These are phyloP conservation scores for Cyberlindnera subsufficiens DNA, from an alignment of 805 yeast genomes.

Conservation along the genomic window DNA sequence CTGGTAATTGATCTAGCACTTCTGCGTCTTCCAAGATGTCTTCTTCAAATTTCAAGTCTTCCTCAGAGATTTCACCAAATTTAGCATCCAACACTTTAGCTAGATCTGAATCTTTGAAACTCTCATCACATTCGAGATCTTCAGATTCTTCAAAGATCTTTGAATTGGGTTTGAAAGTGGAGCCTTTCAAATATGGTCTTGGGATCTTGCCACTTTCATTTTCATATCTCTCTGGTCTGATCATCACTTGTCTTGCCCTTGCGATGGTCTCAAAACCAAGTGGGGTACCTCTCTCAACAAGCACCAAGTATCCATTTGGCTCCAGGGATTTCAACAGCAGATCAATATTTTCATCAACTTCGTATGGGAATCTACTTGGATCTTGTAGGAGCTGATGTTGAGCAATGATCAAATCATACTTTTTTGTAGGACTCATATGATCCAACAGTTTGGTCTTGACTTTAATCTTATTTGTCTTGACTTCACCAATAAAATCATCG, in stretches of 20 bases:
- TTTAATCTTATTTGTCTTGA: conserved; percentile 50
- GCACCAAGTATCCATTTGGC: conserved; percentile 74
- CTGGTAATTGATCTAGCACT: conserved; percentile 1
- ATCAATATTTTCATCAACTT: conserved; percentile 65
- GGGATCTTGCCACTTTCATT: conserved; percentile 59
- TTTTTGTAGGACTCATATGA: conserved; percentile 37
- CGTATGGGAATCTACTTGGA: conserved; percentile 56
- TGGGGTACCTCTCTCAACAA: conserved; percentile 87
- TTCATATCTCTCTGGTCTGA: conserved; percentile 72
- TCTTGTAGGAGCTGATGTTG: conserved; percentile 69
- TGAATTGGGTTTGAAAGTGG: conserved; percentile 26
- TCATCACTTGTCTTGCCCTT: conserved; percentile 81
- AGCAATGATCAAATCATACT: conserved; percentile 79
- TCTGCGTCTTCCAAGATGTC: conserved; percentile 25
- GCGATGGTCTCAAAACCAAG: conserved; percentile 85
- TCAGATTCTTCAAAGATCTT: conserved; percentile 14
- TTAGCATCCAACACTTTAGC: conserved; percentile 29
- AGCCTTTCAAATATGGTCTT: conserved; percentile 57
- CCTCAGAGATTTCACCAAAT: conserved; percentile 36
- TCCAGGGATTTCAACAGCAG: conserved; percentile 52
- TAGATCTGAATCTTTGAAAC: conserved; percentile 20
- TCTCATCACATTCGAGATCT: conserved; percentile 10
- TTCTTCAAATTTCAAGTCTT: conserved; percentile 43
- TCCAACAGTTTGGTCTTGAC: conserved; percentile 52
- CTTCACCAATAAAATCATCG: conserved; percentile 41